Evolutionary conservation across 1,284 basidiomycete species (phyloP), one percentile per base, ranked within the genome.

Genomic region (Boletus smithii): DNA sequence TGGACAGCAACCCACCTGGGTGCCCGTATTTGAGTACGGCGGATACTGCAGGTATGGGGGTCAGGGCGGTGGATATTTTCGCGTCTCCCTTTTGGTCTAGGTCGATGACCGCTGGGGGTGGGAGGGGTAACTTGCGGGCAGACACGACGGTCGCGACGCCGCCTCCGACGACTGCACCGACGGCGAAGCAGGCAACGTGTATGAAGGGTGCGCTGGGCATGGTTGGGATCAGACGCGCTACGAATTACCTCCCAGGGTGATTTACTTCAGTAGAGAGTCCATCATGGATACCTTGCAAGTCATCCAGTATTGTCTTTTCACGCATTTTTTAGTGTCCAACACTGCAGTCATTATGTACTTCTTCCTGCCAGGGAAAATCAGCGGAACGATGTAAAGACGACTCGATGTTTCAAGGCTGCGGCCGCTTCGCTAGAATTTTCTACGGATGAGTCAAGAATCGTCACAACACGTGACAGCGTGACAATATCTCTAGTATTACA

Each of bases 21-120:
- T 87, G 77, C 4, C 88, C 88, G 59, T 88, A 83, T 60, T 81
- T 88, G 51, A 90, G 66, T 1, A 81, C 72, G 2, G 76, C 62
- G 3, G 67, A 61, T 3, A 9, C 10, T n/a, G 57, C 37, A 16
- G 56, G 32, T 11, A 44, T 27, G 11, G 62, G 48, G 35, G 66
- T 53, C 5, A 61, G 48, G 20, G 61, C 49, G 32, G 50, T 56
- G 17, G 56, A 54, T 14, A 69, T 46, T 38, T 57, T 59, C 8
- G 71, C 61, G 46, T 60, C 67, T 2, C 73, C 74, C 22, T 56
- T 59, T 11, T 53, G 54, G 41, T 69, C 70, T 16, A 74, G 45
- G 11, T 69, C 69, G 39, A 79, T 53, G 33, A 77, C 59, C 31
- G 71, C 58, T 29, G 55, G 53, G 7, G 32, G 61, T 49, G 51